A percentile compares a stretch with the other conserved stretches of the same genome.
These are phyloP conservation scores for Yarrowia keelungensis DNA, from an alignment of 805 yeast genomes.

Conservation along the genomic window DNA sequence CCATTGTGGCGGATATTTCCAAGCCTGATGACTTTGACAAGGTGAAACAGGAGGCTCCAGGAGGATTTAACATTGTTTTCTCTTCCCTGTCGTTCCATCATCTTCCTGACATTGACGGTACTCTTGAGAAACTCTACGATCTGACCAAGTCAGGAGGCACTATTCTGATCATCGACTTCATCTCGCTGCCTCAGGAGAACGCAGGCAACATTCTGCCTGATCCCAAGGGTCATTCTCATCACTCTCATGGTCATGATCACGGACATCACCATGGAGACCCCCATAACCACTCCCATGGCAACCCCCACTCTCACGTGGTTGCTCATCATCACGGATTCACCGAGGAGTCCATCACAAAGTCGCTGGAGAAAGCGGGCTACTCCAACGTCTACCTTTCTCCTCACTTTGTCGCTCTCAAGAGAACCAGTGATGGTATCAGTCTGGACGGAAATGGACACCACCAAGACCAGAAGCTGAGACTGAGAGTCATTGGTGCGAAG, in stretches of 20 bases:
- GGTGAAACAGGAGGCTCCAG: constrained; percentile 24
- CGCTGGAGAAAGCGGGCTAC: constrained; percentile 15
- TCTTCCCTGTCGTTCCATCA: constrained; percentile 46
- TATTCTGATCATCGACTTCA: constrained; percentile 27
- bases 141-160: constrained; percentile 42
- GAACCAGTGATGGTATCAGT: constrained; percentile 21
- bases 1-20: constrained; percentile 41
- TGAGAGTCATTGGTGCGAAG: constrained; percentile 28
- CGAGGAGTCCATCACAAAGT: constrained; percentile 8
- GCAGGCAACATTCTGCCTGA: not conserved
- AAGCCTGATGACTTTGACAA: constrained; percentile 20
- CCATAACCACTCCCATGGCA: constrained; percentile 21
- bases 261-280: not conserved
- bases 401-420: constrained; percentile 12
- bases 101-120: constrained; percentile 41
- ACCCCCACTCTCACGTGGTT: constrained; percentile 7
- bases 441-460: constrained; percentile 7
- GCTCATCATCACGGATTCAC: constrained; percentile 33
- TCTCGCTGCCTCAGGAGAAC: not conserved
- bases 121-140: constrained; percentile 40
- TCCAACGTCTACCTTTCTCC: constrained; percentile 22
- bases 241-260: constrained; percentile 11
- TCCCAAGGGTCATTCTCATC: constrained; percentile 10
- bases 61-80: constrained; percentile 44
- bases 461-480: constrained; percentile 14